A percentile compares a stretch with the other conserved stretches of the same genome.
These are phyloP conservation scores for Hypoxylon fuscum DNA, from an alignment of 495 filamentous ascomycete genomes.

Conservation along the genomic window DNA sequence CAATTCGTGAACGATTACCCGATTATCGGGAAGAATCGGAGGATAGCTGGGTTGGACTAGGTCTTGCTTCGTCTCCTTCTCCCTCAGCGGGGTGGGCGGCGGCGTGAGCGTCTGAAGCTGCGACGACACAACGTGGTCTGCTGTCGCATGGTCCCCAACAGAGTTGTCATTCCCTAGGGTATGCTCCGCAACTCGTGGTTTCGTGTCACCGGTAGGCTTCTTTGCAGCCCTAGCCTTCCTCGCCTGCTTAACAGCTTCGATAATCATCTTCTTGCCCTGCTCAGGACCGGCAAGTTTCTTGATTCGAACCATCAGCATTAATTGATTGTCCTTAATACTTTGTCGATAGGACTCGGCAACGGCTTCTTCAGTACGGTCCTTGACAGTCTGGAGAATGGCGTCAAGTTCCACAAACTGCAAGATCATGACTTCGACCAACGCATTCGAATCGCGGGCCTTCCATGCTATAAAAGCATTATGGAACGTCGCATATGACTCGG, in stretches of 20 bases:
- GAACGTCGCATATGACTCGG: conserved; percentile 80
- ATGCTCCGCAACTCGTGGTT: conserved; percentile 67
- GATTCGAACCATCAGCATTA: conserved; percentile 85
- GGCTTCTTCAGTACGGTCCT: conserved; percentile 83
- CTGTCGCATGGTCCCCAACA: conserved; percentile 49
- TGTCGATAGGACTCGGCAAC: conserved; percentile 90
- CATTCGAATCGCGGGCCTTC: conserved; percentile 91
- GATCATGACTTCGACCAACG: conserved; percentile 92
- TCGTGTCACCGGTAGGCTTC: conserved; percentile 73
- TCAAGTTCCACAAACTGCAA: conserved; percentile 95
- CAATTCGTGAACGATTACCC: conserved; percentile 87
- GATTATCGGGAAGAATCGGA: conserved; percentile 79
- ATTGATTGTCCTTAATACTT: conserved; percentile 92
- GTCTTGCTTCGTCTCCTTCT: conserved; percentile 52
- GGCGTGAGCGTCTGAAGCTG: conserved; percentile 55
- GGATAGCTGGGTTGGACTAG: conserved; percentile 49
- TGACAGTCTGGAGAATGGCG: conserved; percentile 95
- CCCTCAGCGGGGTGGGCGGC: conserved; percentile 49
- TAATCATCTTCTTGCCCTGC: conserved; percentile 82
- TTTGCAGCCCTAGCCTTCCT: conserved; percentile 75
- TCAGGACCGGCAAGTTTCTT: conserved; percentile 87
- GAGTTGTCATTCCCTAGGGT: conserved; percentile 44
- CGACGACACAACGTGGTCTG: conserved; percentile 41
- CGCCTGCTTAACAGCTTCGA: conserved; percentile 82
- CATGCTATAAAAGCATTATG: conserved; percentile 92